Percentiles rank a stretch among this genome's conserved stretches.
These are phyloP conservation scores for Phytophthora chlamydospora DNA, from an alignment of 352 stramenopile genomes.

Conservation along the genomic window DNA sequence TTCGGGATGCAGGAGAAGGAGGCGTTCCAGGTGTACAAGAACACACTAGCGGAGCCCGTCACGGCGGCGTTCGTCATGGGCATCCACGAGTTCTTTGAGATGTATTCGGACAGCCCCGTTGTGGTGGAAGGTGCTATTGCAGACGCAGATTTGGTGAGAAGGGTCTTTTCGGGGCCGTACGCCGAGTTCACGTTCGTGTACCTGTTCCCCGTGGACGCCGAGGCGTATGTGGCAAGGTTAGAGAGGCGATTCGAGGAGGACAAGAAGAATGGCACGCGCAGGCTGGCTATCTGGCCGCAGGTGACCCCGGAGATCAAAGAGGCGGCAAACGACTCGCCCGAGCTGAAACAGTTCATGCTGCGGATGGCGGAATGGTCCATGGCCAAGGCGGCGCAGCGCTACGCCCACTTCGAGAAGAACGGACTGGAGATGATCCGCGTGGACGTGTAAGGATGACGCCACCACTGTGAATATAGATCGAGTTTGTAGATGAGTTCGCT, in stretches of 20 bases:
- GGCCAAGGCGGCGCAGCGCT: conserved; percentile 8
- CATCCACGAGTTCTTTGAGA: conserved; percentile 14
- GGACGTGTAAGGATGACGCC: neutral
- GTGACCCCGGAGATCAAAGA: conserved; percentile 17
- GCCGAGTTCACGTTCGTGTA: conserved; percentile 23
- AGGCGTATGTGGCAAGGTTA: conserved; percentile 13
- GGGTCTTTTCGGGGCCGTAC: conserved; percentile 15
- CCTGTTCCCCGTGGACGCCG: conserved; percentile 12
- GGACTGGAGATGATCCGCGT: conserved; percentile 3
- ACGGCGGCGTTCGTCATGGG: conserved; percentile 11
- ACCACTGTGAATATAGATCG: too few species aligned
- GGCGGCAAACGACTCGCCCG: neutral
- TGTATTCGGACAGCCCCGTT: neutral
- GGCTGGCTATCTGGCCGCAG: conserved; percentile 13
- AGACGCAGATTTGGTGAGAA: conserved; percentile 18
- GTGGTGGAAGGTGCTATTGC: conserved; percentile 20
- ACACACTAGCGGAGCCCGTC: conserved; percentile 5
- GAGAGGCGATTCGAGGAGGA: conserved; percentile 21
- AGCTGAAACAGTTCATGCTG: conserved; percentile 20
- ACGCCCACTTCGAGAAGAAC: conserved; percentile 17
- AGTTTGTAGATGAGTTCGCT: too few species aligned
- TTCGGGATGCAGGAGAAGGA: conserved; percentile 4
- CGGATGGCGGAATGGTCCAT: conserved; percentile 18
- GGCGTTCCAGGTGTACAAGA: conserved; percentile 21
- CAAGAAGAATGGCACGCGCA: conserved; percentile 12